Percentiles rank a stretch among this genome's conserved stretches.
Conservation (phyloP, 306 rosid species). For the Argentina anserina region DNA sequence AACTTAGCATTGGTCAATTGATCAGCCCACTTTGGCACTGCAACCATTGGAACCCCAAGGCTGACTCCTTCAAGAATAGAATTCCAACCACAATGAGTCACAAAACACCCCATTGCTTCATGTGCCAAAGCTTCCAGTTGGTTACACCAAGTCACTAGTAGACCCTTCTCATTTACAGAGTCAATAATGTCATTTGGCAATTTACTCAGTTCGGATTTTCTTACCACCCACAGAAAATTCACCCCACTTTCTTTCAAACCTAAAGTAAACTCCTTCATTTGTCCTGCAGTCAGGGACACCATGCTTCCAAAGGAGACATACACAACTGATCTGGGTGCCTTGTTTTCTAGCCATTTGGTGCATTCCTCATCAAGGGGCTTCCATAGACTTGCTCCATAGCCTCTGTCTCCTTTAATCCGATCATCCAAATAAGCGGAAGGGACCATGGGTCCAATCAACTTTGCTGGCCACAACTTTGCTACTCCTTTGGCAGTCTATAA, state of each 20-base stretch:
- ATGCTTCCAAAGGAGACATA: constrained; percentile 50
- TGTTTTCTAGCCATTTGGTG: constrained; percentile 33
- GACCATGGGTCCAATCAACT: constrained; percentile 40
- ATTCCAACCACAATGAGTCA: constrained; percentile 69
- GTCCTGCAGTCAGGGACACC: constrained; percentile 23
- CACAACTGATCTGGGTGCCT: constrained; percentile 29
- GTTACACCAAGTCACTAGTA: constrained; percentile 50
- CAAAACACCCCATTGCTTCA: constrained; percentile 52
- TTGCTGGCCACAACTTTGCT: constrained; percentile 30
- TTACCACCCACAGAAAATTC: constrained; percentile 40
- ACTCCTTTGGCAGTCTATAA: constrained; percentile 13
- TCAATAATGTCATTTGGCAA: constrained; percentile 38
- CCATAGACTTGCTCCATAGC: constrained; percentile 38
- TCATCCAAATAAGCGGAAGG: constrained; percentile 49
- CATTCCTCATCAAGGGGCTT: constrained; percentile 18
- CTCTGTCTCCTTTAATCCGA: constrained; percentile 24
- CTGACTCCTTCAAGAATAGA: constrained; percentile 63
- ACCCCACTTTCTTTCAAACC: constrained; percentile 31
- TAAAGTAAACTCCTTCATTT: constrained; percentile 32
- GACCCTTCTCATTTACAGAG: constrained; percentile 30
- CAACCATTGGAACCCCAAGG: constrained; percentile 61
- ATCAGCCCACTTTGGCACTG: constrained; percentile 63
- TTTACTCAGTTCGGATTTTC: constrained; percentile 18
- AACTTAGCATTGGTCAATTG: constrained; percentile 60
- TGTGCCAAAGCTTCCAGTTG: constrained; percentile 53